Evolutionary conservation across 2,329 filamentous ascomycete genomes (phyloP), one percentile per base, ranked within the genome.

Genomic region (Botryosphaeria dothidea): DNA sequence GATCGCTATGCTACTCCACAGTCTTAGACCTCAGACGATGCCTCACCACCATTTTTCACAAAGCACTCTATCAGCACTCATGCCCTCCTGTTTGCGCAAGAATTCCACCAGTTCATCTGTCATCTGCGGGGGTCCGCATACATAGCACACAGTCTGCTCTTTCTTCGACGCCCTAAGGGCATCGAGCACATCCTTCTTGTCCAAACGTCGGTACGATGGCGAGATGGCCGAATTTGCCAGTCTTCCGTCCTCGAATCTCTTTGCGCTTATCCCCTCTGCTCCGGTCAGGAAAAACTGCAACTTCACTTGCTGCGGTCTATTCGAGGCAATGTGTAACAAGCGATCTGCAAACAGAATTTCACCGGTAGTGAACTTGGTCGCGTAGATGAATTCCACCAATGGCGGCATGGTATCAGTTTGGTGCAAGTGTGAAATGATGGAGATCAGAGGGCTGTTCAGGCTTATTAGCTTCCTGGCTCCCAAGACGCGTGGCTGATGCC

Each of bases 361-460:
- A n/a, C 56, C 56, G 6, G 41, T 69, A 23, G 66, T 63, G 69
- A 52, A 73, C 67, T 83, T 85, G 19, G 81, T 85, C 3, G 85
- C 85, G 74, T 93, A 93, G 34, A 93, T 69, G 65, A 93, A 81
- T 46, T 82, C 79, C 17, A 92, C 83, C 15, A 85, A 74, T 64
- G 76, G 78, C 62, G 69, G 71, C 65, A 72, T 68, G 41, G 74
- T 70, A 19, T 51, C 41, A 2, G 78, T 78, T 69, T 84, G 77
- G 25, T 82, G 81, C 6, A 93, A 79, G 66, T 85, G 83, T 17
- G 85, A 83, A 56, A 92, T 79, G 75, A 94, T 94, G 63, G 90
- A 92, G 64, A 92, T 85, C 4, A 94, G 79, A 0, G 92, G 92
- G 71, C 85, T 87, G 36, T n/a, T 23, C 5, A 3, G 27, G 6